phyloP scores from a whole-genome alignment of 306 rosid species.

The Calophaca sinica region DNA sequence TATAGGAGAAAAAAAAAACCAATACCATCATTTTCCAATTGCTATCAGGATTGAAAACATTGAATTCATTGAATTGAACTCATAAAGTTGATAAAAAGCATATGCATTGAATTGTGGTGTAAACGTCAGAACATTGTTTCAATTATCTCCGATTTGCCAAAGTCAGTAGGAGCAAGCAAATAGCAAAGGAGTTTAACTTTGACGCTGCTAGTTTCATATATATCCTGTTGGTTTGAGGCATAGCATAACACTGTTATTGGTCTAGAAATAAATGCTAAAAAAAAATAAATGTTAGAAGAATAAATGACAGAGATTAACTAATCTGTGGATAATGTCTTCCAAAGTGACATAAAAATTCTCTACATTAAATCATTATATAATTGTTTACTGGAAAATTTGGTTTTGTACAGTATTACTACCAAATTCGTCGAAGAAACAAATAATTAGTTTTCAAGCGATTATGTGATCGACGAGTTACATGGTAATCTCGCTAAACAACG shows the following conservation, averaged over 20 bases:
- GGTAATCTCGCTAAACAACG: too few relatives aligned
- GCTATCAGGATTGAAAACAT: constrained; percentile 12
- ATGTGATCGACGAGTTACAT: too few relatives aligned
- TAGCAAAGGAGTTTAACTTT: constrained; percentile 31
- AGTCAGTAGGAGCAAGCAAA: constrained; percentile 8
- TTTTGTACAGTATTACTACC: too few relatives aligned
- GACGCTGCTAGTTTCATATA: neutral
- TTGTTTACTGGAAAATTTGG: too few relatives aligned
- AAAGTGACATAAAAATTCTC: neutral
- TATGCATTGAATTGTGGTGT: constrained; percentile 45
- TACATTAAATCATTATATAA: neutral
- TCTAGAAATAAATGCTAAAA: too few relatives aligned
- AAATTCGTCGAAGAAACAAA: too few relatives aligned
- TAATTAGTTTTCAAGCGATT: too few relatives aligned
- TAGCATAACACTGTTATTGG: neutral
- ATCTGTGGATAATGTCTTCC: neutral
- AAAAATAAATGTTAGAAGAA: neutral
- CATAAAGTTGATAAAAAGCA: constrained; percentile 31
- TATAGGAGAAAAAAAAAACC: constrained; percentile 33
- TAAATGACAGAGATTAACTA: neutral
- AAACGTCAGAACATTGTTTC: constrained; percentile 5
- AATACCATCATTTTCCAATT: constrained; percentile 40
- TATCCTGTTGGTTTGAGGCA: constrained; percentile 7
- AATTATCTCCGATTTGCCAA: constrained; percentile 10
- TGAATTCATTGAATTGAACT: constrained; percentile 31